These are phyloP conservation scores for Posidonia oceanica DNA, from an alignment of 116 monocot species.

Conservation along the genomic window DNA sequence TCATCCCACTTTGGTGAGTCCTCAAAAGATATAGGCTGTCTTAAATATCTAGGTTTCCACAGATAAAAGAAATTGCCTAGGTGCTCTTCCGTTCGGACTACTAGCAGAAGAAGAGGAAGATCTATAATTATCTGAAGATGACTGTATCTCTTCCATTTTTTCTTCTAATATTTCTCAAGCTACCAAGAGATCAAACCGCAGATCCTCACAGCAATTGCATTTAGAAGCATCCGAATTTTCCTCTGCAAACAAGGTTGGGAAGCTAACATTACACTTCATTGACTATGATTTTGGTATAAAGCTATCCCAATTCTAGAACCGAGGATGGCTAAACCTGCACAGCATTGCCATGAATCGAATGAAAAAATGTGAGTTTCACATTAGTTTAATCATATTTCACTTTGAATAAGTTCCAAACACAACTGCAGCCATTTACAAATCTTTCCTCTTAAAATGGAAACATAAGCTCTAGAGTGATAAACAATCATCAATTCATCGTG, in stretches of 20 bases:
- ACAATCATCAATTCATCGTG: too few relatives aligned
- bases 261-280: too few relatives aligned
- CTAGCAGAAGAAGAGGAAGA: constrained; percentile 95
- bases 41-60: constrained; percentile 50
- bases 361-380: not conserved
- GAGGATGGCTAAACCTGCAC: not conserved
- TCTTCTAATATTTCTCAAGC: not conserved
- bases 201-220: too few relatives aligned
- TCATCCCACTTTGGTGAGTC: constrained; percentile 99
- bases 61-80: constrained; percentile 59
- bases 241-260: too few relatives aligned
- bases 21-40: constrained; percentile 82
- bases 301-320: not conserved
- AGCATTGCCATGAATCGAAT: not conserved
- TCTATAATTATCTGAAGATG: constrained; percentile 59
- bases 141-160: constrained; percentile 71
- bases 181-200: too few relatives aligned
- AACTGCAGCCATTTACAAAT: too few relatives aligned
- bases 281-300: too few relatives aligned
- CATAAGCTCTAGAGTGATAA: too few relatives aligned
- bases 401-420: too few relatives aligned
- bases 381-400: too few relatives aligned
- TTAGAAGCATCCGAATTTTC: too few relatives aligned
- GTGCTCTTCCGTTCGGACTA: constrained; percentile 52
- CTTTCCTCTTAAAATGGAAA: too few relatives aligned